Evolutionary conservation across 176 grass and related monocot genomes (phyloP), one percentile per base, ranked within the genome.

Genomic region (maize (Zea mays)): DNA sequence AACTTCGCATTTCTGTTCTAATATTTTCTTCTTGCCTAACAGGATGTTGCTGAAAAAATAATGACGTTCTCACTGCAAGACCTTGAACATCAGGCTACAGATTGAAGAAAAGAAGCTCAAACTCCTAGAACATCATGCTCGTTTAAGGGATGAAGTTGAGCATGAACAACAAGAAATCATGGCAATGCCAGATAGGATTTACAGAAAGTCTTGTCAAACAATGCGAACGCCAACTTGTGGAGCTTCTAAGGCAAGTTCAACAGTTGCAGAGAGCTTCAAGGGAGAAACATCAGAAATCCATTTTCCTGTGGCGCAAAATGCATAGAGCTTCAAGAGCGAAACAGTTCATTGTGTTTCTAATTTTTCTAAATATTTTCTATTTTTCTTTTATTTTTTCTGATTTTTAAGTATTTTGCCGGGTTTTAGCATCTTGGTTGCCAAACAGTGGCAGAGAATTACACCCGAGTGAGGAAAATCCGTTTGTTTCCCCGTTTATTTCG

Each of bases 31-130:
- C 74, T 73, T 80, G 36, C 9, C 61, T 83, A 60, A 55, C 84
- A 99, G 96, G 96, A 99, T 89, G 90, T 99, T 69, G 90, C 96
- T 71, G 96, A 92, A 79, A 96, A 99, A 89, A 99, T 99, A 75
- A 96, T 99, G 96, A 83, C 92, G 4, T 99, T 99, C 79, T 99
- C 96, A 61, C 92, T 96, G 77, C 96, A 99, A 99, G 92, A 92
- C 83, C 96, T 99, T n/a, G n/a, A n/a, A n/a, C n/a, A n/a, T n/a
- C n/a, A n/a, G n/a, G n/a, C n/a, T n/a, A n/a, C n/a, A n/a, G n/a
- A n/a, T n/a, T n/a, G n/a, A n/a, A n/a, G n/a, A n/a, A n/a, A n/a
- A n/a, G n/a, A n/a, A 99, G 80, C 83, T 95, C 13, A 95, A 86
- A 87, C 92, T 99, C 71, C 72, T 99, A 63, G 92, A 93, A 51